Evolutionary conservation across 148 eudicot species (phyloP), one percentile per base, ranked within the genome.

Genomic region (Arctostaphylos glauca): DNA sequence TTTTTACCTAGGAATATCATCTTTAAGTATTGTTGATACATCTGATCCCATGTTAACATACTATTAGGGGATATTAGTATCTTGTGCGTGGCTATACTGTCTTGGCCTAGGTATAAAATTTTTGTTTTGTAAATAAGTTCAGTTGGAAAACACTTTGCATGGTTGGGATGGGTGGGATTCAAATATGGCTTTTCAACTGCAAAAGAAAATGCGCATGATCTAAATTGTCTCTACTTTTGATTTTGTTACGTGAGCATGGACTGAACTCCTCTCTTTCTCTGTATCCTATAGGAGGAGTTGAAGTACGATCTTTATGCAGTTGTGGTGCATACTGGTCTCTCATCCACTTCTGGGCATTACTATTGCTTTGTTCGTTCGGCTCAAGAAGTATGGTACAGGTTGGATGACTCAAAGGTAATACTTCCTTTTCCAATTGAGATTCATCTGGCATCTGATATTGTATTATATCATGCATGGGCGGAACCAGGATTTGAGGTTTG

Each of bases 291-390:
- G 99, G 91, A 25, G 56, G 88, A 89, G 47, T 84, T 94, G 85
- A 88, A 87, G 79, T 93, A 96, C 84, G 92, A 87, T 59, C 87
- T 96, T 31, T 94, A 89, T 89, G 99, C 92, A 58, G 64, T 96
- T 75, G 94, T 96, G 80, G 97, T 92, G 86, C 99, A 96, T 81
- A 83, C 77, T 83, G 97, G 95, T 21, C 71, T 77, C 56, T 86
- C 94, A 80, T 85, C 93, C 81, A 90, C 85, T 68, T 91, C 93
- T 66, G 99, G 99, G 81, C 99, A 96, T 87, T 96, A 96, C 87
- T 91, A 86, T 72, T 87, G 93, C 84, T 96, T 89, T 80, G 86
- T 96, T 73, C 95, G 97, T 83, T 83, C 91, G 53, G 86, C 91
- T 50, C 93, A 93, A 15, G 90, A 88, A 50, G 66, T 82, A 38